phyloP scores from a whole-genome alignment of 2,329 filamentous ascomycete genomes.

The Stylonectria norvegica region DNA sequence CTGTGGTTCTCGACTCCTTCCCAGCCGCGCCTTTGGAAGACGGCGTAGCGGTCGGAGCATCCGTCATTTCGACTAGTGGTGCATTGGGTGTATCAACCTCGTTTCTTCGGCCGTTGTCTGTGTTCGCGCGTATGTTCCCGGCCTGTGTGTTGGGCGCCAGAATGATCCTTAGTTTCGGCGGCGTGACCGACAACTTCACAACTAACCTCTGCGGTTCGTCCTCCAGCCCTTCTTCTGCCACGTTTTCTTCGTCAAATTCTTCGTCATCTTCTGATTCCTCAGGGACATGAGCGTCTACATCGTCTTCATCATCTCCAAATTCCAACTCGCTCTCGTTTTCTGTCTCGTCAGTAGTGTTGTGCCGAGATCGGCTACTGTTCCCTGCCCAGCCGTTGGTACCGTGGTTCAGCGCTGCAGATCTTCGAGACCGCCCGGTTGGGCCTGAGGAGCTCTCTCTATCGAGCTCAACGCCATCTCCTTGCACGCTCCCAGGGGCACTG shows the following conservation, averaged over 20 bases:
- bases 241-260: slow-evolving; percentile 54
- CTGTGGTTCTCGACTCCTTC: background rate
- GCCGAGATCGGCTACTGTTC: slow-evolving; percentile 31
- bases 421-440: slow-evolving; percentile 47
- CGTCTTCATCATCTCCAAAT: slow-evolving; percentile 70
- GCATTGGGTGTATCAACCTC: slow-evolving; percentile 13
- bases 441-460: slow-evolving; percentile 41
- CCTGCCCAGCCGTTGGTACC: slow-evolving; percentile 48
- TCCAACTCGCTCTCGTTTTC: slow-evolving; percentile 73
- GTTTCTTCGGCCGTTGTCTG: slow-evolving; percentile 18
- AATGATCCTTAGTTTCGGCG: slow-evolving; percentile 36
- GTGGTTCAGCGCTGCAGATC: slow-evolving; percentile 49
- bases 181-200: slow-evolving; percentile 64
- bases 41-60: slow-evolving; percentile 15
- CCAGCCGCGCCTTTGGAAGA: slow-evolving; percentile 4
- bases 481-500: slow-evolving; percentile 45
- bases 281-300: slow-evolving; percentile 64
- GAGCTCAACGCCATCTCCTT: slow-evolving; percentile 41
- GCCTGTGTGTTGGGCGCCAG: slow-evolving; percentile 23
- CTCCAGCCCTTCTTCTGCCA: slow-evolving; percentile 52
- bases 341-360: slow-evolving; percentile 48
- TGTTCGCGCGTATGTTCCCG: slow-evolving; percentile 20
- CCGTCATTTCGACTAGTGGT: slow-evolving; percentile 24
- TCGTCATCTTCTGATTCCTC: slow-evolving; percentile 59
- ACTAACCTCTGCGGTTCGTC: slow-evolving; percentile 60